Base-by-base conservation (phyloP, 1,139 yeast species). In the Zygosaccharomyces pseudobailii region DNA sequence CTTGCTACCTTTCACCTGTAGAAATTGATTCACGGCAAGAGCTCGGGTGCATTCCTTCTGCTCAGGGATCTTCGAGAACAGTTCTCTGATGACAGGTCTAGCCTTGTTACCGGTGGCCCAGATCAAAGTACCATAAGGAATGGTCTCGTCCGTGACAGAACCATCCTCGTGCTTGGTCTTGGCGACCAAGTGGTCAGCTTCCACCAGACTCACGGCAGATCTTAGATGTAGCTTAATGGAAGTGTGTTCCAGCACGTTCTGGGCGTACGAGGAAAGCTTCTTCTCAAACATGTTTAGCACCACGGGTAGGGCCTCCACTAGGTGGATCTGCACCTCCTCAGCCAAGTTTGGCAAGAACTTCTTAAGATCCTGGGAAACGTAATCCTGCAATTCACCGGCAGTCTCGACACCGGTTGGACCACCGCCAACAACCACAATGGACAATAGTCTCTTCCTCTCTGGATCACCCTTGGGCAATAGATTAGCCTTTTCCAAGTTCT, bases 81-180 rank as follows among this genome's bases (percentile, higher is more conserved):
- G 74, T 63, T 82, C 80, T 52, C 84, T 78, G 51, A 84, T 76
- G 54, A 90, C 76, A 48, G 82, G 79, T 72, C 96, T 84, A 55
- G 90, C 89, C 59, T 92, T 89, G 72, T 89, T 89, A 73, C 97
- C 97, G 47, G 96, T 90, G 53, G 97, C 97, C 97, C 97, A 90
- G 59, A 90, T 92, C 63, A 90, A 79, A 67, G 89, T 76, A 65
- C 97, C 97, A 67, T 89, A 90, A 52, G 97, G 96, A 64, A 90
- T 76, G 54, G 78, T 84, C 40, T 78, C 74, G 76, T 67, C 71
- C 17, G 65, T 62, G 33, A 62, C 67, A 36, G 77, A 71, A 56
- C 74, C 72, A 55, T 86, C 90, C 27, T 81, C 78, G 48, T 76
- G 70, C 63, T 89, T 87, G 51, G 79, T 84, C 67, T 79, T 85